Base-by-base conservation (phyloP, 2,329 filamentous ascomycete species). In the Ceratocystis papillata region DNA sequence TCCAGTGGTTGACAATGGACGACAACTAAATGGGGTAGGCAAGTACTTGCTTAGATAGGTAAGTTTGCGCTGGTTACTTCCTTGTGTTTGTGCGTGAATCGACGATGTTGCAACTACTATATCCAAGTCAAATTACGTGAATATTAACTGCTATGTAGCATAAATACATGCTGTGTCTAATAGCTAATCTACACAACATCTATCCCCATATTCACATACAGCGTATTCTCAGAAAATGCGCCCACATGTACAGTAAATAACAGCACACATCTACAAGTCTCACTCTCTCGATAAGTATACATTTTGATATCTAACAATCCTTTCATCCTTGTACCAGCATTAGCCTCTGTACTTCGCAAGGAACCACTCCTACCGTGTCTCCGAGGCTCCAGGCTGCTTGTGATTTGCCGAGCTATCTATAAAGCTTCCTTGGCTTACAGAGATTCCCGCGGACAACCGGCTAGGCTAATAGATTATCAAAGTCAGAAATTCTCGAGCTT, bases 361-460 rank as follows among this genome's bases (percentile, higher is more conserved):
- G 28, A 59, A n/a, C 55, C 55, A 25, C 55, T 59, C 55, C 55
- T 59, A 22, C 48, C 55, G 37, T 59, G 55, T 59, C 28, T 37
- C 55, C 55, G 55, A 59, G 55, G 55, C 25, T 59, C 28, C 33
- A 37, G 55, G 15, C 7, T n/a, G 55, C 28, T 15, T 59, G 28
- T 59, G 55, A 37, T 33, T 59, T 59, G 55, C 28, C 30, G 37
- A 12, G 37, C 0, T 37, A 6, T 59, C 25, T 8, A 6, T 33
- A 33, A 7, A 33, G 30, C 30, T 33, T 7, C 30, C 30, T 33
- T 7, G 5, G 25, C 10, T 30, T 59, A n/a, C 6, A 28, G 30
- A 25, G 55, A 37, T 59, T 59, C 55, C 55, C 55, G 55, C 55
- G 55, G 55, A n/a, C 55, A 59, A 59, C 55, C 25, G n/a, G 55